Conservation (phyloP, 805 yeast species). For the Monosporozyma aquatica region DNA sequence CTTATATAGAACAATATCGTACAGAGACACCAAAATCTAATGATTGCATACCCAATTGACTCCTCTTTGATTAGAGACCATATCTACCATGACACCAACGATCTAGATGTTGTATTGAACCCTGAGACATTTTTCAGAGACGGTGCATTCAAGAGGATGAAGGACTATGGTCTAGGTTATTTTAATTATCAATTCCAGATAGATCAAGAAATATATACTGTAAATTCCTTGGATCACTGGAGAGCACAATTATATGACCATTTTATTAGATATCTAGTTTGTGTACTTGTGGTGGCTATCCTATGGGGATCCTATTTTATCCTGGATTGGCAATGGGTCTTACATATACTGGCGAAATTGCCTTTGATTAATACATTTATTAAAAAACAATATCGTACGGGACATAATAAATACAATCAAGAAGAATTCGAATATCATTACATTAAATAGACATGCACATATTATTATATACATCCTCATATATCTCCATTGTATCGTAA, state of each 20-base stretch:
- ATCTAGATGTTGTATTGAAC: slow-evolving; percentile 22
- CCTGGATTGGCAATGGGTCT: not conserved
- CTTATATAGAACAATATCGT: too few relatives aligned
- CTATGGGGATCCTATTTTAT: slow-evolving; percentile 3
- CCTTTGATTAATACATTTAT: not conserved
- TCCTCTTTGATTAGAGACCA: slow-evolving; percentile 32
- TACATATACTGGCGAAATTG: not conserved
- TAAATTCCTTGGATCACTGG: slow-evolving; percentile 8
- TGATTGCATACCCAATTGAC: slow-evolving; percentile 33
- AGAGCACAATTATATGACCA: slow-evolving; percentile 21
- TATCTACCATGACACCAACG: slow-evolving; percentile 27
- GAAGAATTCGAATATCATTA: slow-evolving; percentile 9
- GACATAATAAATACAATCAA: not conserved
- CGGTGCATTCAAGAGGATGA: slow-evolving; percentile 27
- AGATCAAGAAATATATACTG: slow-evolving; percentile 17
- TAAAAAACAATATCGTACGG: slow-evolving; percentile 1
- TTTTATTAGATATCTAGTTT: slow-evolving; percentile 15
- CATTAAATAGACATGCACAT: too few relatives aligned
- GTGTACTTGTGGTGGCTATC: slow-evolving; percentile 12
- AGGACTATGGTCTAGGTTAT: slow-evolving; percentile 28
- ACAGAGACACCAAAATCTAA: too few relatives aligned
- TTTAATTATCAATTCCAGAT: slow-evolving; percentile 25
- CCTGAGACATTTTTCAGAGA: slow-evolving; percentile 22
- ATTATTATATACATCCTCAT: too few relatives aligned
- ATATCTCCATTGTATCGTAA: too few relatives aligned